phyloP scores from a whole-genome alignment of 495 filamentous ascomycete genomes.

The Haplographium delicatum region DNA sequence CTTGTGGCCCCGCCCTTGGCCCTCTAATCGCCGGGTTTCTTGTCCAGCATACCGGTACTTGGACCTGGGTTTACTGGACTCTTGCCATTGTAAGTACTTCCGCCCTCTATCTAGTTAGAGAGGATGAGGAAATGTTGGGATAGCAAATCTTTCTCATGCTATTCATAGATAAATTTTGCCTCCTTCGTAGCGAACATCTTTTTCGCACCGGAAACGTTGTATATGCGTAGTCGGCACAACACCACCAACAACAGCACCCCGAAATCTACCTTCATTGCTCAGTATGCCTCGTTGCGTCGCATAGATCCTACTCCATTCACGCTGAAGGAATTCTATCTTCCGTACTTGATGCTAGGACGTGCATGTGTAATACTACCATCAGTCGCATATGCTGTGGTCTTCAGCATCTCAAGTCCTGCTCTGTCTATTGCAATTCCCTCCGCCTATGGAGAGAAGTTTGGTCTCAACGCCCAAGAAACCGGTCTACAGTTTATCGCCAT shows the following conservation, averaged over 20 bases:
- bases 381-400: constrained; percentile 47
- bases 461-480: constrained; percentile 46
- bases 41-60: constrained; percentile 33
- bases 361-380: constrained; percentile 43
- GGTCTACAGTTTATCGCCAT: constrained; percentile 47
- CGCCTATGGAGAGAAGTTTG: constrained; percentile 43
- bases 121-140: too few species aligned
- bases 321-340: constrained; percentile 41
- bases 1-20: constrained; percentile 34
- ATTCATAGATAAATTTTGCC: constrained; percentile 48
- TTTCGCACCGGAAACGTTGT: constrained; percentile 52
- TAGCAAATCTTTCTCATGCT: too few species aligned
- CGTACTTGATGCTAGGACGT: constrained; percentile 35
- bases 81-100: constrained; percentile 28
- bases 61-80: constrained; percentile 42
- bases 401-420: constrained; percentile 42
- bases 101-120: too few species aligned
- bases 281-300: constrained; percentile 40
- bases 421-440: constrained; percentile 49
- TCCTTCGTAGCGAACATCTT: constrained; percentile 52
- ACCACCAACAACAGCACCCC: constrained; percentile 19
- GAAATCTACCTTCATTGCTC: constrained; percentile 29
- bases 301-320: constrained; percentile 46
- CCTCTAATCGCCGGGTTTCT: constrained; percentile 43
- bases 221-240: constrained; percentile 34